phyloP scores from a whole-genome alignment of 1,284 basidiomycete genomes.

The Phaffia rhodozyma region DNA sequence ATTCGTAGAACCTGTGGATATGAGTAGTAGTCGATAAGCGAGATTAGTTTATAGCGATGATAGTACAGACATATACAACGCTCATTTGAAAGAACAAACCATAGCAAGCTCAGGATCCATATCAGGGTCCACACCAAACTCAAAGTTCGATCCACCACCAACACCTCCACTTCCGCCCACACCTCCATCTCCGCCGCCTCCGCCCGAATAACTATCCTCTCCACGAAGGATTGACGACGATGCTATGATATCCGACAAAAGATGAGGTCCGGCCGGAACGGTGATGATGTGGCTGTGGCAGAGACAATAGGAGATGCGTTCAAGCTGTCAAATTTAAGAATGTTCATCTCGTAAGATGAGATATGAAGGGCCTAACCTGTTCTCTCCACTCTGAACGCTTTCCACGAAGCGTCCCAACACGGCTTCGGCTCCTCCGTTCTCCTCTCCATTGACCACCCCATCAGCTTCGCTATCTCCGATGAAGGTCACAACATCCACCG shows the following conservation, averaged over 20 bases:
- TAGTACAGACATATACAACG: not conserved
- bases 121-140: conserved; percentile 84
- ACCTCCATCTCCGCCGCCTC: conserved; percentile 52
- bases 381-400: conserved; percentile 30
- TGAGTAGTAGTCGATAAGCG: not conserved
- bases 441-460: not conserved
- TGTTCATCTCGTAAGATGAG: not conserved
- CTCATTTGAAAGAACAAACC: conserved; percentile 42
- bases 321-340: not conserved
- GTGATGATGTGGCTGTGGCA: conserved; percentile 53
- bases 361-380: conserved; percentile 27
- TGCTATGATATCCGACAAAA: conserved; percentile 74
- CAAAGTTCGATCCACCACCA: conserved; percentile 49
- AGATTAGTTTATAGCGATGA: conserved; percentile 1
- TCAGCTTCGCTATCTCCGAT: conserved; percentile 34
- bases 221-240: conserved; percentile 70
- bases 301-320: conserved; percentile 2
- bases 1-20: conserved; percentile 74
- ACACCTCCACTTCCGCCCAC: conserved; percentile 34
- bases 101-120: conserved; percentile 95
- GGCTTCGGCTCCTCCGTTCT: conserved; percentile 1
- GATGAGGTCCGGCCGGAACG: conserved; percentile 61
- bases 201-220: conserved; percentile 38
- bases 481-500: conserved; percentile 78
- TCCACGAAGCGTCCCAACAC: conserved; percentile 33